These are phyloP conservation scores for Ogataea ganodermae DNA, from an alignment of 805 yeast species.

Conservation along the genomic window DNA sequence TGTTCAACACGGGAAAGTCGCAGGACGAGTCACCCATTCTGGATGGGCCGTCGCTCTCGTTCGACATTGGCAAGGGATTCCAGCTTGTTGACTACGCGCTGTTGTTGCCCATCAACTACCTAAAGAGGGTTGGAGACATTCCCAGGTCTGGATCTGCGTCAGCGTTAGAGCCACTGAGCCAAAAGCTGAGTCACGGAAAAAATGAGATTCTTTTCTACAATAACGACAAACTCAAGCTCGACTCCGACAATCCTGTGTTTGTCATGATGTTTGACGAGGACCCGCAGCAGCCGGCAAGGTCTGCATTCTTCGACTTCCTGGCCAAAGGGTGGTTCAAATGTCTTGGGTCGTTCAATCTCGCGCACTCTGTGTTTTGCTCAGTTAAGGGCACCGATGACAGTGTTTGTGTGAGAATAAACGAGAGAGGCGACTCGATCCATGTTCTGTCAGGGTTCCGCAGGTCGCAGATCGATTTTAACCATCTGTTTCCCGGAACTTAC, in stretches of 20 bases:
- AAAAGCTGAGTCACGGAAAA: neutral
- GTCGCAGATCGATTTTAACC: slow-evolving; percentile 18
- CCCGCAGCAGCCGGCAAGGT: slow-evolving; percentile 12
- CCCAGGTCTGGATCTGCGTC: neutral
- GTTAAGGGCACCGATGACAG: slow-evolving; percentile 34
- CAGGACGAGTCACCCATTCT: neutral
- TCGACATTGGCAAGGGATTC: slow-evolving; percentile 39
- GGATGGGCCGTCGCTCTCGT: slow-evolving; percentile 38
- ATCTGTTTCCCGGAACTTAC: slow-evolving; percentile 11
- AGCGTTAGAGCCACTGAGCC: slow-evolving; percentile 1
- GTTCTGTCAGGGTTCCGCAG: slow-evolving; percentile 32
- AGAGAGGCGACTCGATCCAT: slow-evolving; percentile 32
- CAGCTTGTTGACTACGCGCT: slow-evolving; percentile 41
- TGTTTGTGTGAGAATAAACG: slow-evolving; percentile 42
- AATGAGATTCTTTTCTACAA: slow-evolving; percentile 28
- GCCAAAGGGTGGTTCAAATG: slow-evolving; percentile 43
- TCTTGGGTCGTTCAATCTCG: slow-evolving; percentile 35
- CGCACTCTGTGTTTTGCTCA: slow-evolving; percentile 48
- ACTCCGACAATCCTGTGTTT: slow-evolving; percentile 38
- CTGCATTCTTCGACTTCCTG: slow-evolving; percentile 42
- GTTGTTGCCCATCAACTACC: slow-evolving; percentile 38
- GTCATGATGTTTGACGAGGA: slow-evolving; percentile 40
- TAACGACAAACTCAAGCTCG: slow-evolving; percentile 21
- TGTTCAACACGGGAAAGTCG: slow-evolving; percentile 31
- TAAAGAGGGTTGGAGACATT: slow-evolving; percentile 15